Base-by-base conservation (phyloP, 805 yeast genomes). In the Candida nitratophila region DNA sequence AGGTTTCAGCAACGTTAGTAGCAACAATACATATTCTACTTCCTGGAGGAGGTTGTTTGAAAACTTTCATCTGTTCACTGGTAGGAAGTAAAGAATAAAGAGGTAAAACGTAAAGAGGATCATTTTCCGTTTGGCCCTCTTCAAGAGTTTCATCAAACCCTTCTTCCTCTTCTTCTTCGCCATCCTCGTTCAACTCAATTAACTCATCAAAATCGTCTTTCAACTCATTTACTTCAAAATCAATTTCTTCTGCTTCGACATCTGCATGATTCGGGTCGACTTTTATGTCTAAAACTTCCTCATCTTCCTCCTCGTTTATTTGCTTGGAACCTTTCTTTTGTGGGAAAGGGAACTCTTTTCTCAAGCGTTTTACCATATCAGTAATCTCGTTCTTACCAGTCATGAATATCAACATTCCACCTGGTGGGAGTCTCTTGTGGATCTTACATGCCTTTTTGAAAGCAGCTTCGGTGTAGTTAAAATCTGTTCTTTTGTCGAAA, bases 1-100 rank as follows among this genome's bases (percentile, higher is more conserved):
- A 89, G 0, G 99, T 93, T 62, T 93, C 99, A 0, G 99, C 99
- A 45, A 93, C 95, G 59, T 93, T 93, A 1, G 99, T 93, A 5
- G 99, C 96, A 29, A 93, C 87, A 34, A 93, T 84, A 69, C 97
- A 89, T 10, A 93, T 63, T 55, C 99, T 73, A 35, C 89, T 75
- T 4, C 95, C 96, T 22, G 69, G 66, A 3, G 99, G 99, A 2
- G 96, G 95, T 0, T 71, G 69, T 45, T 86, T 77, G 59, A 93
- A 93, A 2, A 93, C 95, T 58, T 81, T 86, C 89, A 93, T 81
- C 66, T 93, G 99, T 56, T 93, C 96, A 39, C 77, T 78, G 0
- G 98, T 89, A n/a, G 99, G 96, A 33, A 93, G 69, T 39, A 93
- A 68, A 7, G 99, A 91, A 62, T 93, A 93, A 27, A 93, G 71